Percentiles rank a stretch among this genome's conserved stretches.
These are phyloP conservation scores for Diatrype stigma DNA, from an alignment of 2,329 filamentous ascomycete genomes.

Conservation along the genomic window DNA sequence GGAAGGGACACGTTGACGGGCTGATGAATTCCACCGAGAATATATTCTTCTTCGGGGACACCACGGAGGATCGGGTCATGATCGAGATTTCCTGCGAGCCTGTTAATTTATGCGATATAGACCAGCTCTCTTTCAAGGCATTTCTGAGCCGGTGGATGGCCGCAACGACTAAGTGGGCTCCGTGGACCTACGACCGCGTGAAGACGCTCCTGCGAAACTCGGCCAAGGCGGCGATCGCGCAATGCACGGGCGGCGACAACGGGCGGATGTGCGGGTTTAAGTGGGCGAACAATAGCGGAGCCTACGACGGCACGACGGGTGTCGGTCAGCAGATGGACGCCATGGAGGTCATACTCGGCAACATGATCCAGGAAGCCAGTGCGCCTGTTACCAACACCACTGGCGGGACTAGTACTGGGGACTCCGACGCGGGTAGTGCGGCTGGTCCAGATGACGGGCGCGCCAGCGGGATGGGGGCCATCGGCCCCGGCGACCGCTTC, in stretches of 20 bases:
- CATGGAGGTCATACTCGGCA: slow-evolving; percentile 60
- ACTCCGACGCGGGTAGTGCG: slow-evolving; percentile 45
- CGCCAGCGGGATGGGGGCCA: slow-evolving; percentile 16
- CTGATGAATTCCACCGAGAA: slow-evolving; percentile 49
- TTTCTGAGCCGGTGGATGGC: slow-evolving; percentile 60
- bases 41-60: slow-evolving; percentile 49
- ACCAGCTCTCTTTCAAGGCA: slow-evolving; percentile 62
- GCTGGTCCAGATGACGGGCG: slow-evolving; percentile 32
- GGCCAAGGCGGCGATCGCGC: slow-evolving; percentile 51
- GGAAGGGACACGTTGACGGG: slow-evolving; percentile 55
- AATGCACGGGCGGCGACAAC: slow-evolving; percentile 55
- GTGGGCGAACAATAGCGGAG: slow-evolving; percentile 48
- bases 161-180: slow-evolving; percentile 59
- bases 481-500: slow-evolving; percentile 59
- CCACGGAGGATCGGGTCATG: slow-evolving; percentile 49
- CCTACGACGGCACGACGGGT: slow-evolving; percentile 56
- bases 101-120: slow-evolving; percentile 55
- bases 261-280: slow-evolving; percentile 56
- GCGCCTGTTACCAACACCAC: slow-evolving; percentile 36
- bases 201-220: slow-evolving; percentile 51
- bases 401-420: slow-evolving; percentile 47
- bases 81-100: slow-evolving; percentile 63
- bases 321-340: slow-evolving; percentile 70
- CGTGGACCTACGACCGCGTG: slow-evolving; percentile 50
- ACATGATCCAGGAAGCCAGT: slow-evolving; percentile 45